Percentiles rank a stretch among this genome's conserved stretches.
Evolutionary conservation across 2,329 filamentous ascomycete species (phyloP).

Genomic region (Nemania sp.): DNA sequence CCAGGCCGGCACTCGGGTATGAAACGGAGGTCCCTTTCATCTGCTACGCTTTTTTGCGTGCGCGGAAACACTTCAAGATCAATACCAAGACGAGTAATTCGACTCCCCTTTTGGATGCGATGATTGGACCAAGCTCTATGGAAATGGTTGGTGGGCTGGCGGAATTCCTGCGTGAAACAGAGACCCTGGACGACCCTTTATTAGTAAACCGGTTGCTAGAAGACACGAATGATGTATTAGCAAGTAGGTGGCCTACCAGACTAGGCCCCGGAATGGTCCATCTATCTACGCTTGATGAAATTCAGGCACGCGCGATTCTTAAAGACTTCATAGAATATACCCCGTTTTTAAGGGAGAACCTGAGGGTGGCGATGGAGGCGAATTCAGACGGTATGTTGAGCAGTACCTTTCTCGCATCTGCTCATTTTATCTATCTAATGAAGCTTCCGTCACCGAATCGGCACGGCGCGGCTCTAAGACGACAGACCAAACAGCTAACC

Average conservation of each 20-base stretch:
- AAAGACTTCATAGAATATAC: slow-evolving; percentile 5
- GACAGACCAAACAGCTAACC: neutral
- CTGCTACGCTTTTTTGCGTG: slow-evolving; percentile 1
- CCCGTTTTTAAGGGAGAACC: neutral
- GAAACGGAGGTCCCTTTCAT: slow-evolving; percentile 3
- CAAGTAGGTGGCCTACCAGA: neutral
- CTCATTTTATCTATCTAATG: neutral
- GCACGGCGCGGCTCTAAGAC: neutral
- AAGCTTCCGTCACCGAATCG: neutral
- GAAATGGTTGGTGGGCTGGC: slow-evolving; percentile 10
- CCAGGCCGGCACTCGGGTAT: neutral
- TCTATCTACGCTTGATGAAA: slow-evolving; percentile 6
- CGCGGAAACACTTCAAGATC: neutral
- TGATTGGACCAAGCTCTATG: neutral
- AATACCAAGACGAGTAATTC: neutral
- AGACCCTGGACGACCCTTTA: neutral
- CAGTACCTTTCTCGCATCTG: neutral
- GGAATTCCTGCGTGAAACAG: neutral
- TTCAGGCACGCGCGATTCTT: neutral
- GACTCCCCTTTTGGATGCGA: neutral
- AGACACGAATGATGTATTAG: neutral
- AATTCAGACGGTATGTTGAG: slow-evolving; percentile 5
- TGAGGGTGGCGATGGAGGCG: slow-evolving; percentile 5
- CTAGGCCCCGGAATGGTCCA: neutral
- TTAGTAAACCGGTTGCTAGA: neutral